Conservation (phyloP, 2,329 filamentous ascomycete genomes). For the Bipolaris oryzae region DNA sequence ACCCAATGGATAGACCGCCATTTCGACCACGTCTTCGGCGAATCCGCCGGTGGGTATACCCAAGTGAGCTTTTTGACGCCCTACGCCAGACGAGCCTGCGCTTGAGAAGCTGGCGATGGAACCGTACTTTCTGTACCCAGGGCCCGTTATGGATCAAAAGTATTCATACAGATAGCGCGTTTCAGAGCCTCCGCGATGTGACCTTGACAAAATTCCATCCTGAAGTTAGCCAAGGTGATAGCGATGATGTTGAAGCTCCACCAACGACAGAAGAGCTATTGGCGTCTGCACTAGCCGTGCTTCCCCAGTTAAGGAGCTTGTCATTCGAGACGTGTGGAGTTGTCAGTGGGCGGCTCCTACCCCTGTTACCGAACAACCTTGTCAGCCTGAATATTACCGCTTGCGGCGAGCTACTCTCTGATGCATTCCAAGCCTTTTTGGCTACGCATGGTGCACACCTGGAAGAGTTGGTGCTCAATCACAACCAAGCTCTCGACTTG, state of each 20-base stretch:
- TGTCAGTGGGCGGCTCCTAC: constrained; percentile 71
- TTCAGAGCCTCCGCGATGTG: constrained; percentile 46
- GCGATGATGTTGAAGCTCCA: constrained; percentile 19
- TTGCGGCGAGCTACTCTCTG: constrained; percentile 75
- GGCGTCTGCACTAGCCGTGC: constrained; percentile 58
- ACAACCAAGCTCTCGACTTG: constrained; percentile 80
- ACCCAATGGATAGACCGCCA: constrained; percentile 70
- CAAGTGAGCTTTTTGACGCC: constrained; percentile 67
- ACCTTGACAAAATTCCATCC: constrained; percentile 45
- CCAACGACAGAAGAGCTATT: constrained; percentile 51
- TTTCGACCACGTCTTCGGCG: constrained; percentile 64
- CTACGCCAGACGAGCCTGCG: constrained; percentile 59
- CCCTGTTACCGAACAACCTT: constrained; percentile 69
- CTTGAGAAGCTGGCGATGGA: constrained; percentile 64
- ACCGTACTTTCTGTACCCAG: constrained; percentile 53
- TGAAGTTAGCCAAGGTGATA: constrained; percentile 21
- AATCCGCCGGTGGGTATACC: constrained; percentile 69
- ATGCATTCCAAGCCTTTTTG: constrained; percentile 70
- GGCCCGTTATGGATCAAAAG: constrained; percentile 44
- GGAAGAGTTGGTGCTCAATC: constrained; percentile 70
- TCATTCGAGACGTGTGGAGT: constrained; percentile 77
- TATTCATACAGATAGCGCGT: constrained; percentile 55
- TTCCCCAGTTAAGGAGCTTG: constrained; percentile 70
- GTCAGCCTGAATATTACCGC: constrained; percentile 75
- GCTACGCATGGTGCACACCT: constrained; percentile 70